Evolutionary conservation across 106 monocot species (phyloP).

Genomic region (Acorus gramineus): DNA sequence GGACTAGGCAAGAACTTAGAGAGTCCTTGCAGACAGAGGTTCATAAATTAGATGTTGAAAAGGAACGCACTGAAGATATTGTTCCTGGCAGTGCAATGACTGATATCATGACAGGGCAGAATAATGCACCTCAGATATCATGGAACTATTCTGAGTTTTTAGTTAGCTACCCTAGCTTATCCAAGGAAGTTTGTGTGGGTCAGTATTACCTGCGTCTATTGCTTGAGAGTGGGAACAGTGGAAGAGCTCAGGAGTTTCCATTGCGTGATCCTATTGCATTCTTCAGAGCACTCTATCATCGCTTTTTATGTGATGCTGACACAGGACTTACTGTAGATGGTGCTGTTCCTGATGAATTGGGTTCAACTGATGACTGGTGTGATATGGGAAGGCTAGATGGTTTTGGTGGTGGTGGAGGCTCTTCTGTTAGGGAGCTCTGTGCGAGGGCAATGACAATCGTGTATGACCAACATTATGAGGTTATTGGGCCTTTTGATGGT

Average conservation of each 20-base stretch:
- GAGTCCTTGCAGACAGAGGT: constrained; percentile 91
- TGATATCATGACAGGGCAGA: constrained; percentile 32
- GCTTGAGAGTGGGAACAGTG: constrained; percentile 75
- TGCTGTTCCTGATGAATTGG: constrained; percentile 90
- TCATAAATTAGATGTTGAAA: constrained; percentile 97
- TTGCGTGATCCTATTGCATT: constrained; percentile 88
- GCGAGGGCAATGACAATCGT: constrained; percentile 98
- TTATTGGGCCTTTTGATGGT: constrained; percentile 91
- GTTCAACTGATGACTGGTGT: constrained; percentile 98
- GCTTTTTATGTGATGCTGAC: constrained; percentile 97
- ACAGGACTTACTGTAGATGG: constrained; percentile 94
- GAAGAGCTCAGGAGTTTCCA: constrained; percentile 80
- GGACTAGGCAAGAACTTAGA: constrained; percentile 88
- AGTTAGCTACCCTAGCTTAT: constrained; percentile 83
- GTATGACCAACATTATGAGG: constrained; percentile 90
- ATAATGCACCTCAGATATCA: constrained; percentile 63
- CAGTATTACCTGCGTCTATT: constrained; percentile 92
- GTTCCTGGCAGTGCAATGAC: constrained; percentile 49
- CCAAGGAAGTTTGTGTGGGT: constrained; percentile 99
- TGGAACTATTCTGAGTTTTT: constrained; percentile 97
- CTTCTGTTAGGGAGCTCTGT: constrained; percentile 96
- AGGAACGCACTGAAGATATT: constrained; percentile 92
- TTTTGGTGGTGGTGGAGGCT: constrained; percentile 96
- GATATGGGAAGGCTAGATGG: constrained; percentile 97
- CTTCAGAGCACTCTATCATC: constrained; percentile 96